A percentile compares a stretch with the other conserved stretches of the same genome.
phyloP scores from a whole-genome alignment of 2,329 filamentous ascomycete genomes.

The Stromatinia cepivora region DNA sequence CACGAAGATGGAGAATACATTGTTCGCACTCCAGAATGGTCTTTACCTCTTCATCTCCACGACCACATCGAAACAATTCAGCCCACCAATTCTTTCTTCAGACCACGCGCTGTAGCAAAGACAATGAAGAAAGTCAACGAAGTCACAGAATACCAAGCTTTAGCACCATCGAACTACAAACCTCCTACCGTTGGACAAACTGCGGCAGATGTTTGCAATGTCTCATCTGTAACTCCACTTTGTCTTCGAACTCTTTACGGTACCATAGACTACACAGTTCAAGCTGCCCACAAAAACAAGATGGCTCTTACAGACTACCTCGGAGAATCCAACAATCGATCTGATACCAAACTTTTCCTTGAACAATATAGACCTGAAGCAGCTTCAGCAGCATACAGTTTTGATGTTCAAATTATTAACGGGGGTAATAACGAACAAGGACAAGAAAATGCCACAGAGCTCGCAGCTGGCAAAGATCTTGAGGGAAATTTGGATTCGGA shows the following conservation, averaged over 20 bases:
- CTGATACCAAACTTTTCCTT: slow-evolving; percentile 34
- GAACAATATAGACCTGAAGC: slow-evolving; percentile 31
- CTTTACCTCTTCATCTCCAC: slow-evolving; percentile 47
- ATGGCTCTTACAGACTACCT: slow-evolving; percentile 35
- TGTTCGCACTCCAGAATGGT: slow-evolving; percentile 34
- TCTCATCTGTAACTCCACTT: slow-evolving; percentile 31
- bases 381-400: slow-evolving; percentile 23
- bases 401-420: slow-evolving; percentile 22
- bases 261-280: slow-evolving; percentile 31
- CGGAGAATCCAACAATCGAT: slow-evolving; percentile 32
- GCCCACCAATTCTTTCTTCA: slow-evolving; percentile 58
- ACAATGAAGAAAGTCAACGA: slow-evolving; percentile 26
- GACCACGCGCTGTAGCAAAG: slow-evolving; percentile 45
- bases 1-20: slow-evolving; percentile 37
- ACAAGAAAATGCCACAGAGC: slow-evolving; percentile 25
- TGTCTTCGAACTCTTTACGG: slow-evolving; percentile 36
- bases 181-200: slow-evolving; percentile 17
- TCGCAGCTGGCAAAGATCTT: slow-evolving; percentile 25
- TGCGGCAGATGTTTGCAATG: slow-evolving; percentile 62
- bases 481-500: slow-evolving; percentile 61
- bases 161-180: slow-evolving; percentile 14
- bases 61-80: slow-evolving; percentile 51
- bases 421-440: slow-evolving; percentile 26
- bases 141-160: background rate
- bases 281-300: slow-evolving; percentile 30